These are phyloP conservation scores for Boletus pseudo-olivaceus DNA, from an alignment of 768 basidiomycete species.

Conservation along the genomic window DNA sequence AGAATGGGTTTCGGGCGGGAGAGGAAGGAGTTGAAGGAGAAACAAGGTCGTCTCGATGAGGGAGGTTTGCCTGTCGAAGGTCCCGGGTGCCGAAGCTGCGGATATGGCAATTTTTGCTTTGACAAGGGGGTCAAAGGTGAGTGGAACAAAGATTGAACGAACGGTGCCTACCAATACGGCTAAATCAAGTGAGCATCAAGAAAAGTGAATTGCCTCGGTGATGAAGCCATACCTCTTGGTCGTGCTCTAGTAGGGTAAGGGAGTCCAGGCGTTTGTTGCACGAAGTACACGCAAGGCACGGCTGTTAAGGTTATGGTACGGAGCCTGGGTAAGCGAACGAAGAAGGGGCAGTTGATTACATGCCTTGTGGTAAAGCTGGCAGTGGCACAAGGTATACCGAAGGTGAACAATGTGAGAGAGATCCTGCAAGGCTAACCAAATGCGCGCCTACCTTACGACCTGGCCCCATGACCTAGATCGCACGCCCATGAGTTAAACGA, in stretches of 20 bases:
- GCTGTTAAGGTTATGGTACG: constrained; percentile 37
- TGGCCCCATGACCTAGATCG: constrained; percentile 71
- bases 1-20: constrained; percentile 25
- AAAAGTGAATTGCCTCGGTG: neutral
- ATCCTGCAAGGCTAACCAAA: constrained; percentile 1
- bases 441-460: constrained; percentile 69
- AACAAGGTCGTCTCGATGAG: constrained; percentile 41
- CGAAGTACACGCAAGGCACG: constrained; percentile 71
- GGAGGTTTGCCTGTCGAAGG: constrained; percentile 68
- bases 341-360: constrained; percentile 7
- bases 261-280: constrained; percentile 83
- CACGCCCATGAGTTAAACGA: constrained; percentile 3
- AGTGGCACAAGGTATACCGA: neutral
- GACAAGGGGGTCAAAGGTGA: neutral
- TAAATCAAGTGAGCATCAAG: constrained; percentile 12
- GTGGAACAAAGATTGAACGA: neutral
- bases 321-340: constrained; percentile 2
- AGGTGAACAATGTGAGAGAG: neutral
- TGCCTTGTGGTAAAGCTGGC: constrained; percentile 78
- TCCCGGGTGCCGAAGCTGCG: constrained; percentile 77
- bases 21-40: constrained; percentile 32
- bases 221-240: constrained; percentile 58
- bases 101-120: constrained; percentile 78
- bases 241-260: constrained; percentile 72
- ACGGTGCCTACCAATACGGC: constrained; percentile 43